phyloP scores from a whole-genome alignment of 768 basidiomycete genomes.

The Serpula lacrymans region DNA sequence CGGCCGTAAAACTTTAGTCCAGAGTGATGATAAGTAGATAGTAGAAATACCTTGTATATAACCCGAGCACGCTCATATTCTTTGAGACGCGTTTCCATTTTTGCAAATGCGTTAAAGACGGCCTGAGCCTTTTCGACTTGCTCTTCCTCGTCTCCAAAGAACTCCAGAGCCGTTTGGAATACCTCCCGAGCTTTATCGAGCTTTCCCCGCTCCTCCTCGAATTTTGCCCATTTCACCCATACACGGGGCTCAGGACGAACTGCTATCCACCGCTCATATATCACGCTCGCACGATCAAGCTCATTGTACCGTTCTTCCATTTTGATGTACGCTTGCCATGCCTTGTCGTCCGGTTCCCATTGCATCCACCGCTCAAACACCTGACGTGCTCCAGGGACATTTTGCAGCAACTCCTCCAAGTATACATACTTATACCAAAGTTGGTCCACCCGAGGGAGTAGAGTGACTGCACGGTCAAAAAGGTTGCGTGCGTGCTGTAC shows the following conservation, averaged over 20 bases:
- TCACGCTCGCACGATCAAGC: conserved; percentile 83
- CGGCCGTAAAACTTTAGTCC: conserved; percentile 5
- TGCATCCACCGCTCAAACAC: conserved; percentile 99
- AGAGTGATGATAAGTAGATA: too few relatives aligned
- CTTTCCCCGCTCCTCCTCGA: conserved; percentile 72
- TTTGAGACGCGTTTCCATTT: conserved; percentile 95
- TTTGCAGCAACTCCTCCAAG: conserved; percentile 94
- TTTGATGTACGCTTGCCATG: conserved; percentile 99
- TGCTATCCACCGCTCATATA: conserved; percentile 90
- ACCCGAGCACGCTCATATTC: conserved; percentile 96
- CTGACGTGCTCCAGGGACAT: conserved; percentile 93
- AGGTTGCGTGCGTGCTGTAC: conserved; percentile 96
- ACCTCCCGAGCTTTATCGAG: conserved; percentile 78
- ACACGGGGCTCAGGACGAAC: conserved; percentile 75
- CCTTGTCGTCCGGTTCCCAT: conserved; percentile 99
- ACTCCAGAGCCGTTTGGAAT: conserved; percentile 87
- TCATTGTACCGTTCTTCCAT: conserved; percentile 93
- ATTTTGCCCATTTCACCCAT: conserved; percentile 84
- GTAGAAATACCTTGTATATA: conserved; percentile 84
- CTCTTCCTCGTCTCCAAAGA: conserved; percentile 85
- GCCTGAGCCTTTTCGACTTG: conserved; percentile 88
- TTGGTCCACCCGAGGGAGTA: conserved; percentile 93
- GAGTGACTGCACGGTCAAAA: conserved; percentile 94
- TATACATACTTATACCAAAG: conserved; percentile 99
- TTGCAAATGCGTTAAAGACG: conserved; percentile 90